phyloP scores from a whole-genome alignment of 495 filamentous ascomycete species.

The Penicillium canariense region DNA sequence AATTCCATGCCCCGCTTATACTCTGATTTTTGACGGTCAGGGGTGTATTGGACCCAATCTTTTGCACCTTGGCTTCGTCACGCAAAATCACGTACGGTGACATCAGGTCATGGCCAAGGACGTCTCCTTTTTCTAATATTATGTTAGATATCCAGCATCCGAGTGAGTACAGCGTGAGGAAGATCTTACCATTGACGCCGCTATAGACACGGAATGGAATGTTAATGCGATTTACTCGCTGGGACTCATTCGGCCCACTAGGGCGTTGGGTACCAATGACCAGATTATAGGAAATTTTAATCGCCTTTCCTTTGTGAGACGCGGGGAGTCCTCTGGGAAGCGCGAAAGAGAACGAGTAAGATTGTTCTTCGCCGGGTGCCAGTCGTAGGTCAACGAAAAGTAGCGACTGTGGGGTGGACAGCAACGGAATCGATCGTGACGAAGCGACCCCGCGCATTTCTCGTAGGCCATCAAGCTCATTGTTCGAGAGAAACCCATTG shows the following conservation, averaged over 20 bases:
- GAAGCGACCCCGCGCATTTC: slow-evolving; percentile 84
- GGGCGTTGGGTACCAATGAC: slow-evolving; percentile 90
- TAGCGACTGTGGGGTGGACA: slow-evolving; percentile 95
- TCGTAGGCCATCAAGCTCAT: slow-evolving; percentile 86
- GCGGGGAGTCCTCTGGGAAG: slow-evolving; percentile 86
- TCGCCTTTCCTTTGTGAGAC: slow-evolving; percentile 85
- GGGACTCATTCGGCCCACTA: slow-evolving; percentile 70
- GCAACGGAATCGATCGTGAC: slow-evolving; percentile 78
- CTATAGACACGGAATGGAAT: slow-evolving; percentile 93
- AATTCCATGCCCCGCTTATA: slow-evolving; percentile 39
- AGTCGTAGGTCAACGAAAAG: slow-evolving; percentile 91
- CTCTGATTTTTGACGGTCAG: slow-evolving; percentile 36
- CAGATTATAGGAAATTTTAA: slow-evolving; percentile 89
- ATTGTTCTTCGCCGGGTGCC: slow-evolving; percentile 83
- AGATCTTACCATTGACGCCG: slow-evolving; percentile 67
- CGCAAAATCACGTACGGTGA: slow-evolving; percentile 86
- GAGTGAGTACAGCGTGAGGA: not conserved
- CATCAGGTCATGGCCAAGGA: slow-evolving; percentile 87
- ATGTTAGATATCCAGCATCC: slow-evolving; percentile 19
- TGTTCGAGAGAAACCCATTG: slow-evolving; percentile 77
- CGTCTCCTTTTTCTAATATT: slow-evolving; percentile 57
- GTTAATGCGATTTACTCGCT: slow-evolving; percentile 83
- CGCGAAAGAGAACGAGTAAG: slow-evolving; percentile 80
- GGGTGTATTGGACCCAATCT: slow-evolving; percentile 24
- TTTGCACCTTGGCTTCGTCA: slow-evolving; percentile 65